Evolutionary conservation across 345 rosid genomes (phyloP), one percentile per base, ranked within the genome.

Genomic region (Tarenaya hassleriana): DNA sequence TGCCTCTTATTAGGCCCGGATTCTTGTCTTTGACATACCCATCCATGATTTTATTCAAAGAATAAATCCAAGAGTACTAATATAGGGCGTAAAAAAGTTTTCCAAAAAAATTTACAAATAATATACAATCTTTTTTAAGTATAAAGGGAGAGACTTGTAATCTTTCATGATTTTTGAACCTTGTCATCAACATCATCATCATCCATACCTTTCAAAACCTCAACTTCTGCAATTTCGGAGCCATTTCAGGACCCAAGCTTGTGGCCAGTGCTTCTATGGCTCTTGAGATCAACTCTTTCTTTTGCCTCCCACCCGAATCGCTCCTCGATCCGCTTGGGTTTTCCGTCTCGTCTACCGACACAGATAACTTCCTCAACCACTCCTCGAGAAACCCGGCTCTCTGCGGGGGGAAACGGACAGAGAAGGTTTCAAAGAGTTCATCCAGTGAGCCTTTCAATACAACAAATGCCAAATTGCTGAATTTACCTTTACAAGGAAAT

Each of bases 311-410:
- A 41, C 56, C 21, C 8, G 70, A 58, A 50, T 19, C 33, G 52
- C 40, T 54, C 49, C 68, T 77, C 40, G 38, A 49, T 47, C 58
- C 79, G 15, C 67, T 14, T 34, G 46, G 49, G n/a, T 43, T 18
- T 18, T 58, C 67, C 38, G 73, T 41, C 64, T 74, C 79, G 52
- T 54, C 72, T 41, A 84, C 7, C 19, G 88, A 79, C 16, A 58
- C 62, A 72, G 79, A 77, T 47, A 87, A 64, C 66, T 34, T 61
- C 77, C 78, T 87, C 66, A 84, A 79, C 94, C 96, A 91, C 56
- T 81, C 90, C 83, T 84, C 98, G 31, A 91, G 74, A 67, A 79
- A 82, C 21, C 67, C 35, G 14, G 90, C 78, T 79, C 84, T 90
- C 92, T 83, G 69, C 41, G 53, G 32, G 31, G 62, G 31, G 31